Conservation (phyloP, 2,329 filamentous ascomycete genomes). For the Epichloe baconii region DNA sequence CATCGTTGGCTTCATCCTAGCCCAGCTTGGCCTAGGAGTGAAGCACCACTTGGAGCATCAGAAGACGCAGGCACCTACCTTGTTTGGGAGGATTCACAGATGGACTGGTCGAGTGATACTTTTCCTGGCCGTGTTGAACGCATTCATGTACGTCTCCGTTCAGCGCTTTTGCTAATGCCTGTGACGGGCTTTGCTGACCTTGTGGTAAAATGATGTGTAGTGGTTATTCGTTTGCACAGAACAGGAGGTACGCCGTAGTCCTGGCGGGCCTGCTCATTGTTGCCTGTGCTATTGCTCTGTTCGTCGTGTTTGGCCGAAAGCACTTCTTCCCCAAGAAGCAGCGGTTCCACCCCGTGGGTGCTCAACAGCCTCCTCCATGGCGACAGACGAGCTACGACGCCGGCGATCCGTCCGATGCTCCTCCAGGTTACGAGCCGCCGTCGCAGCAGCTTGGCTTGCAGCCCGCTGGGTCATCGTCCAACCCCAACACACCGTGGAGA, state of each 20-base stretch:
- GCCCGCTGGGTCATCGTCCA: conserved; percentile 14
- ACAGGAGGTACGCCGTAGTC: conserved; percentile 31
- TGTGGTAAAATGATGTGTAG: conserved; percentile 17
- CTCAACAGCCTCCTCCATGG: conserved; percentile 19
- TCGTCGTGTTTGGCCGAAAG: conserved; percentile 20
- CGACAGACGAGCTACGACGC: conserved; percentile 11
- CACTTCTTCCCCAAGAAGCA: conserved; percentile 14
- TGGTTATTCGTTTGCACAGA: conserved; percentile 44
- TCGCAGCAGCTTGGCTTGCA: conserved; percentile 19
- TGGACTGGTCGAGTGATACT: conserved; percentile 44
- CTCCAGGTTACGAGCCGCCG: conserved; percentile 21
- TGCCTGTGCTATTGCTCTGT: conserved; percentile 24
- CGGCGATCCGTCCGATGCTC: conserved; percentile 15
- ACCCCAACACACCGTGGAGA: conserved; percentile 14
- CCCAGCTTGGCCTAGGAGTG: conserved; percentile 40
- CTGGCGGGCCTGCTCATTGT: conserved; percentile 35
- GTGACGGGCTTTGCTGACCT: neutral
- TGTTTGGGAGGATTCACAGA: conserved; percentile 39
- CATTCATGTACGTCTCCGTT: conserved; percentile 34
- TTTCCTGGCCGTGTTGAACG: conserved; percentile 40
- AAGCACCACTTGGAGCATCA: conserved; percentile 42
- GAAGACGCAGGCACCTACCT: conserved; percentile 33
- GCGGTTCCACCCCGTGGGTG: conserved; percentile 5
- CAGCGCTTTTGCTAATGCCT: neutral
- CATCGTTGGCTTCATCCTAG: conserved; percentile 36